These are phyloP conservation scores for Phanerochaete carnosa DNA, from an alignment of 768 basidiomycete species.

Conservation along the genomic window DNA sequence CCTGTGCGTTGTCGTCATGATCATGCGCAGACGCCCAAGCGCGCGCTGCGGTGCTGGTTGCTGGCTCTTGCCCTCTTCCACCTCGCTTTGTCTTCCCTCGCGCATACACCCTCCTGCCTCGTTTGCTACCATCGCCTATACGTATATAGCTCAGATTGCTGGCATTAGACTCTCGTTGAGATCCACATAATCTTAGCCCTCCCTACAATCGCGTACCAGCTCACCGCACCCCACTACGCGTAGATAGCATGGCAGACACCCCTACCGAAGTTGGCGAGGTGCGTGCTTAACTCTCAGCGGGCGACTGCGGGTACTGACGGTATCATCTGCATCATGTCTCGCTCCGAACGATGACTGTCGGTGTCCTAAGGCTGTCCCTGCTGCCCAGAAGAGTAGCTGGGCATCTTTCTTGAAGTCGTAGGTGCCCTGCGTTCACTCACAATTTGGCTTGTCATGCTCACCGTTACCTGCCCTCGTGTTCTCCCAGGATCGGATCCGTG, in stretches of 20 bases:
- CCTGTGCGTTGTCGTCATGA: background rate
- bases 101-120: background rate
- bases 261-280: constrained; percentile 13
- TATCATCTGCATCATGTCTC: background rate
- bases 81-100: background rate
- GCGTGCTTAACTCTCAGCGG: background rate
- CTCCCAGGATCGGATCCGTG: constrained; percentile 70
- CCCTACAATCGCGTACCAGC: background rate
- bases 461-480: background rate
- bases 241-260: constrained; percentile 6
- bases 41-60: constrained; percentile 1
- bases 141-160: background rate
- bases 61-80: background rate
- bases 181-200: background rate
- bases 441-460: background rate
- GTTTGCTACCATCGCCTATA: background rate
- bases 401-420: constrained; percentile 88
- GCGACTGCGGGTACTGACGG: background rate
- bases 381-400: constrained; percentile 85
- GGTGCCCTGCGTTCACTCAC: constrained; percentile 23
- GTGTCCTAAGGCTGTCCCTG: constrained; percentile 60
- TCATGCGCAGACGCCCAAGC: constrained; percentile 2
- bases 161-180: background rate
- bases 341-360: background rate
- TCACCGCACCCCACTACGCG: background rate